Conservation (phyloP, 805 yeast genomes). For the Candida manassasensis region DNA sequence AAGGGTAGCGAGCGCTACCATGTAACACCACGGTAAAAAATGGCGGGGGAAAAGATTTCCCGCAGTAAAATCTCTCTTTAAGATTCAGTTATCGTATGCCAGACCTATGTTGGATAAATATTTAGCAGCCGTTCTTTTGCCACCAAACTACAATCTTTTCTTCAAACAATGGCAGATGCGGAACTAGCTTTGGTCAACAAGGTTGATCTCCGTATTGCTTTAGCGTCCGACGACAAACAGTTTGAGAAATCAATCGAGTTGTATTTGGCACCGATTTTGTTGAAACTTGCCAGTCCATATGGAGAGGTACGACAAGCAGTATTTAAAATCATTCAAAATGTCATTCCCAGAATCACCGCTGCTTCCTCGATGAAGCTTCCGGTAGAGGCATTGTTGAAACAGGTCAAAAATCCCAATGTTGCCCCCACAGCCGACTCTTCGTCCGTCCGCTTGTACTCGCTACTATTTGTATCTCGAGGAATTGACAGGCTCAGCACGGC, state of each 20-base stretch:
- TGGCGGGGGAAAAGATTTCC: no score
- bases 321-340: constrained; percentile 58
- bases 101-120: no score
- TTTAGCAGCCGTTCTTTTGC: no score
- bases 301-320: constrained; percentile 63
- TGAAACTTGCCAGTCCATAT: constrained; percentile 73
- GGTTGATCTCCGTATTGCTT: constrained; percentile 77
- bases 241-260: constrained; percentile 55
- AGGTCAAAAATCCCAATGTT: constrained; percentile 56
- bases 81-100: no score
- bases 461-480: constrained; percentile 66
- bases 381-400: constrained; percentile 53
- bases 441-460: constrained; percentile 54
- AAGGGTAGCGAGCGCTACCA: no score
- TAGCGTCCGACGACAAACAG: constrained; percentile 64
- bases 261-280: constrained; percentile 71
- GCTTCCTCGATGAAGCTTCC: constrained; percentile 59
- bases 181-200: constrained; percentile 64
- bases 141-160: constrained; percentile 5
- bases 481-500: constrained; percentile 46
- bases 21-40: no score
- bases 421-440: constrained; percentile 39
- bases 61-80: no score
- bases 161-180: constrained; percentile 26
- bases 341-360: constrained; percentile 62